phyloP scores from a whole-genome alignment of 2,329 filamentous ascomycete genomes.

The Diaporthe sp. region DNA sequence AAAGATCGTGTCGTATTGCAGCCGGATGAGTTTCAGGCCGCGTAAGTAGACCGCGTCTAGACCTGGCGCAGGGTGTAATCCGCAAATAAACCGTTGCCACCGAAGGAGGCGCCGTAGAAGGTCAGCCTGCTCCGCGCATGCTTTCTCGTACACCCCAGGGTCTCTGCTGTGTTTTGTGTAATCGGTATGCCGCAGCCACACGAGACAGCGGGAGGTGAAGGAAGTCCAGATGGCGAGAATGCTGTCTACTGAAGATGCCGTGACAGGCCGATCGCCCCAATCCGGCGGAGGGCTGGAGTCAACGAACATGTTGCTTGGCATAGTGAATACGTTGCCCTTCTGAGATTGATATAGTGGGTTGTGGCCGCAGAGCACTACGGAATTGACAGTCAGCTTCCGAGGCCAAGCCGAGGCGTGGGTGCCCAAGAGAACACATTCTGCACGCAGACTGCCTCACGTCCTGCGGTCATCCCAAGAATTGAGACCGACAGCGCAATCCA shows the following conservation, averaged over 20 bases:
- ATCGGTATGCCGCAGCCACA: background rate
- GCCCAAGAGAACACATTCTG: no score
- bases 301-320: conserved; percentile 10
- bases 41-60: background rate
- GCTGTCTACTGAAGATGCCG: background rate
- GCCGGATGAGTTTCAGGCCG: background rate
- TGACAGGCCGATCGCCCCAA: background rate
- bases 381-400: background rate
- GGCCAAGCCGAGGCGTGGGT: no score
- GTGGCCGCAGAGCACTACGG: conserved; percentile 6
- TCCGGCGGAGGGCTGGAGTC: background rate
- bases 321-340: conserved; percentile 5
- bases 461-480: background rate
- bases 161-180: background rate
- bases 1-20: conserved; percentile 1
- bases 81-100: conserved; percentile 7
- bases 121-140: background rate
- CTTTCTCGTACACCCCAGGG: background rate
- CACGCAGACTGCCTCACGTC: background rate
- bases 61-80: background rate
- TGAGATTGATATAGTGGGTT: conserved; percentile 7
- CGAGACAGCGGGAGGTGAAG: background rate
- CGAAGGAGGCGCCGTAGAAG: background rate
- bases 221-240: background rate
- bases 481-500: no score